Percentiles rank a stretch among this genome's conserved stretches.
phyloP scores from a whole-genome alignment of 192 early-diverging fungal genomes.

The Podila clonocystis region DNA sequence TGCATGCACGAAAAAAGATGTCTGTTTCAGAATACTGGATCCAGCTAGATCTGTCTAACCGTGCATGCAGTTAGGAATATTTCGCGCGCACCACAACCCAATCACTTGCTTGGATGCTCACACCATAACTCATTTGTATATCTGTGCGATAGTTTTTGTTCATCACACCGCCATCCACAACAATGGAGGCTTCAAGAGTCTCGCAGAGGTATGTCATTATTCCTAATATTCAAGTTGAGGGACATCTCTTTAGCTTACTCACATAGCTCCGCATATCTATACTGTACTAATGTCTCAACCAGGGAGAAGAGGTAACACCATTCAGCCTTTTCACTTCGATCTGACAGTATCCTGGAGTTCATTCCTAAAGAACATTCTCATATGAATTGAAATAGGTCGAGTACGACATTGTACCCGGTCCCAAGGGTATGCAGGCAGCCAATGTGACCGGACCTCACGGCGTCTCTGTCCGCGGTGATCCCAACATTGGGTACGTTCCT shows the following conservation, averaged over 20 bases:
- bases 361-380: too few species aligned
- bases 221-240: too few species aligned
- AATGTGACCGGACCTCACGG: slow-evolving; percentile 83
- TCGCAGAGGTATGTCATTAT: slow-evolving; percentile 63
- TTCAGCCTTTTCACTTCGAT: too few species aligned
- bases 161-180: slow-evolving; percentile 84
- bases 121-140: background rate
- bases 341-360: too few species aligned
- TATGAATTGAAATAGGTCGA: slow-evolving; percentile 60
- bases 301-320: slow-evolving; percentile 60
- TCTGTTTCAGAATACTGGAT: too few species aligned
- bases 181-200: slow-evolving; percentile 78
- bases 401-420: slow-evolving; percentile 73
- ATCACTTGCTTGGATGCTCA: too few species aligned
- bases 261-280: background rate
- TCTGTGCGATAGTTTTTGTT: slow-evolving; percentile 70
- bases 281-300: background rate
- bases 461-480: slow-evolving; percentile 79
- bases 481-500: slow-evolving; percentile 53
- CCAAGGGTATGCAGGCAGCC: slow-evolving; percentile 86
- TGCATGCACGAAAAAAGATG: too few species aligned
- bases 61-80: too few species aligned
- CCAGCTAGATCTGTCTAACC: too few species aligned
- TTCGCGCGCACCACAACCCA: too few species aligned
- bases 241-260: too few species aligned